Percentiles rank a stretch among this genome's conserved stretches.
These are phyloP conservation scores for Penicillium turbatum DNA, from an alignment of 495 filamentous ascomycete genomes.

Conservation along the genomic window DNA sequence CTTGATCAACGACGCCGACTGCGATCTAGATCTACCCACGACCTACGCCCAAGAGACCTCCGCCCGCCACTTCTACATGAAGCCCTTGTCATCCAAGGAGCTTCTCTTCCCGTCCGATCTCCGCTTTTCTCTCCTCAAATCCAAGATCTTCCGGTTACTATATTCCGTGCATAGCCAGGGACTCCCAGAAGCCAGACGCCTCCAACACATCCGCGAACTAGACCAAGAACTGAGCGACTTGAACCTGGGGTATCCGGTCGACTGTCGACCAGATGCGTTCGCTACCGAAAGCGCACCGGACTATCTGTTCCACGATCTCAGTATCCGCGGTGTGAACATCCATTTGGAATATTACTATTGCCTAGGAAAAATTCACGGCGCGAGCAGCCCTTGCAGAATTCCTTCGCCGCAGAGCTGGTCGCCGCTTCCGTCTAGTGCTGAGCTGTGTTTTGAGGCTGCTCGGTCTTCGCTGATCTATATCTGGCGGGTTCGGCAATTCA, in stretches of 20 bases:
- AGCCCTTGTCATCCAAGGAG: conserved; percentile 17
- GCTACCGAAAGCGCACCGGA: conserved; percentile 18
- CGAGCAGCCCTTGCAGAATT: conserved; percentile 9
- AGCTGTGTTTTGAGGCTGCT: conserved; percentile 24
- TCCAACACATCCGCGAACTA: conserved; percentile 26
- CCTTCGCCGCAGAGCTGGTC: conserved; percentile 1
- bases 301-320: conserved; percentile 29
- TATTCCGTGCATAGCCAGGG: conserved; percentile 16
- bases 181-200: conserved; percentile 17
- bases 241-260: conserved; percentile 17
- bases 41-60: conserved; percentile 20
- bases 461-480: conserved; percentile 26
- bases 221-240: conserved; percentile 26
- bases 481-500: conserved; percentile 15
- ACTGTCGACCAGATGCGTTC: conserved; percentile 21
- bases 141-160: conserved; percentile 24
- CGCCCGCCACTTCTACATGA: conserved; percentile 21
- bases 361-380: conserved; percentile 27
- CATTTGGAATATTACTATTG: conserved; percentile 32
- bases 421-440: conserved; percentile 21
- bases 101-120: conserved; percentile 30
- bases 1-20: conserved; percentile 27
- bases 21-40: conserved; percentile 28
- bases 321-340: conserved; percentile 25
- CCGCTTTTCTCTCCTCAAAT: conserved; percentile 27